Base-by-base conservation (phyloP, 257 asterid species). In the Solanum megistacrolobum region DNA sequence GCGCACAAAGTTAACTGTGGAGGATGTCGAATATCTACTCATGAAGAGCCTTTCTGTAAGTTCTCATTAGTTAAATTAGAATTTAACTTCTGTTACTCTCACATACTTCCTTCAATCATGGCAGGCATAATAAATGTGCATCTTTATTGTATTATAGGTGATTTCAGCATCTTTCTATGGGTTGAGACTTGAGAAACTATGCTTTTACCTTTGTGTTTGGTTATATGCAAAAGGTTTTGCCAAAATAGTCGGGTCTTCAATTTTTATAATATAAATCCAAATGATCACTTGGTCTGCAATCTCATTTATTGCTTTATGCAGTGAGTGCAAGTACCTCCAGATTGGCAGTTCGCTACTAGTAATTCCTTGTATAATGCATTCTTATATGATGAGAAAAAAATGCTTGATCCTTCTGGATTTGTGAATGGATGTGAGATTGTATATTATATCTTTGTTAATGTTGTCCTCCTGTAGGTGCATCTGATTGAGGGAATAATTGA, bases 11-110 rank as follows among this genome's bases (percentile, higher is more conserved):
- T 97, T 96, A 48, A 90, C 94, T n/a, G 94, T 97, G 35, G 99
- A 97, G 92, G 98, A 96, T 75, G 99, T 94, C 86, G 99, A 96
- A 91, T 91, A 93, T 93, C 98, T 96, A 84, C 98, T 97, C 46
- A 97, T 96, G 98, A 96, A 96, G 98, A 95, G 99, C 91, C 99
- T 96, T 83, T 95, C 99, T 74, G 98, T 97, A 92, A 97, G 98
- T 92, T 52, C 83, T 69, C 23, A 29, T 38, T 72, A 46, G 69
- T 29, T 31, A 16, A 48, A 52, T 82, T 3, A 82, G 31, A 29
- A 81, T 81, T 46, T 9, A 46, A 9, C 85, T 46, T 69, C 68
- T 86, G 31, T 86, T 86, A 29, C 7, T 81, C 85, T 27, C 83
- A 43, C 66, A 29, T 71, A 13, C 83, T 86, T 68, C 79, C 43